Base-by-base conservation (phyloP, 2,329 filamentous ascomycete genomes). In the Plectosphaerella cucumerina region DNA sequence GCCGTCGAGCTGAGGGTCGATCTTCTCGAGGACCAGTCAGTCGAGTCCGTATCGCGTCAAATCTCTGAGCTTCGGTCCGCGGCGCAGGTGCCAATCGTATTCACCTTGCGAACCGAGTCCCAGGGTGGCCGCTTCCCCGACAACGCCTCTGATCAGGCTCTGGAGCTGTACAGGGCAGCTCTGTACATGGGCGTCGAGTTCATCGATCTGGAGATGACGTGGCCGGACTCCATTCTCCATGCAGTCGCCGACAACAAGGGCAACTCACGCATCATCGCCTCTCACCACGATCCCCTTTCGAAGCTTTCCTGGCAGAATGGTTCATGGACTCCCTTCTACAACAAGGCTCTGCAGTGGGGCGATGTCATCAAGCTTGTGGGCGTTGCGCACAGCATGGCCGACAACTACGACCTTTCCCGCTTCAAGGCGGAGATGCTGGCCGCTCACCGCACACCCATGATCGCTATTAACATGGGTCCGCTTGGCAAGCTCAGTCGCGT, bases 341-440 rank as follows among this genome's bases (percentile, higher is more conserved):
- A 97, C 70, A 85, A 84, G 62, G 93, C 93, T 15, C 74, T 97
- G 14, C 88, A 95, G 64, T 89, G 90, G 61, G 94, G 93, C 45
- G 91, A 97, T 63, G 78, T 97, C 52, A 90, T 99, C 72, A 99
- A 99, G 73, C 84, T 99, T 37, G 86, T 97, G 6, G 94, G 94
- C 39, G 77, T 87, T 50, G 93, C 93, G 1, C 82, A 78, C 50
- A 80, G 70, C 18, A 75, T 93, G 44, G 84, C 91, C 53, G 92
- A 97, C 70, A 99, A 99, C 67, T 94, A 89, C 63, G 84, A 87
- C 39, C 79, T 97, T 26, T 83, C 84, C 39, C 82, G 81, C 46
- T 99, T 99, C 80, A 92, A 89, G 72, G 72, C 78, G 20, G 86
- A 82, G 73, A 91, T 92, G 70, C 75, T 82, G 35, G 74, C 78